Conservation (phyloP, 169 alveolate species). For the Eimeria falciformis region DNA sequence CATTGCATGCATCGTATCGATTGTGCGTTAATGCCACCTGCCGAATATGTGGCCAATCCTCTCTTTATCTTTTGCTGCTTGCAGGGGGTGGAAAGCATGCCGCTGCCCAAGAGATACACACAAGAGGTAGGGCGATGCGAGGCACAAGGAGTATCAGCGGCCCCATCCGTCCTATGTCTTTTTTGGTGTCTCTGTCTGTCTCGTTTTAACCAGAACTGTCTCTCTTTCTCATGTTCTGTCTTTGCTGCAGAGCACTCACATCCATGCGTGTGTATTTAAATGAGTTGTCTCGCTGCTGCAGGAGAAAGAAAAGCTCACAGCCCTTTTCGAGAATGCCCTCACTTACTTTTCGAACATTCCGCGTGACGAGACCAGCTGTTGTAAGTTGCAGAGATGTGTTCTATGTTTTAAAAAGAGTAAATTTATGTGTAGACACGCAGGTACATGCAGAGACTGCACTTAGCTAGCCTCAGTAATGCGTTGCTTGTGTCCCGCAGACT, state of each 20-base stretch:
- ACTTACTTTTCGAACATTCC: constrained; percentile 3
- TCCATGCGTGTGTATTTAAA: neutral
- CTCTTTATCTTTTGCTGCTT: neutral
- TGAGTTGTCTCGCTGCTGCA: constrained; percentile 27
- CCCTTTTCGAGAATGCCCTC: constrained; percentile 24
- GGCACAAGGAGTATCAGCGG: neutral
- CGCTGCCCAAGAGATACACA: constrained; percentile 25
- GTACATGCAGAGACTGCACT: neutral
- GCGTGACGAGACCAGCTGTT: constrained; percentile 19
- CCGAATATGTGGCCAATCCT: neutral
- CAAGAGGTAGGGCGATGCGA: neutral
- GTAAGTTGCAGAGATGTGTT: neutral
- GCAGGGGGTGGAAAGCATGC: constrained; percentile 8
- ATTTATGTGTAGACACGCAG: too few relatives aligned
- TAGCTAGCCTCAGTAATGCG: neutral
- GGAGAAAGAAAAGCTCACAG: constrained; percentile 21
- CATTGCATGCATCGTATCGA: neutral
- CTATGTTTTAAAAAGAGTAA: too few relatives aligned
- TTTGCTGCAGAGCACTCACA: neutral
- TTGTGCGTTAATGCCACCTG: neutral
- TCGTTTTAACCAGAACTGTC: neutral
- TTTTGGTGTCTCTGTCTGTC: neutral
- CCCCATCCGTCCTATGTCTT: neutral
- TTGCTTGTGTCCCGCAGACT: neutral
- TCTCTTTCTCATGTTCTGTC: neutral